Conservation (phyloP, 2,329 filamentous ascomycete species). For the Talaromyces sp. region DNA sequence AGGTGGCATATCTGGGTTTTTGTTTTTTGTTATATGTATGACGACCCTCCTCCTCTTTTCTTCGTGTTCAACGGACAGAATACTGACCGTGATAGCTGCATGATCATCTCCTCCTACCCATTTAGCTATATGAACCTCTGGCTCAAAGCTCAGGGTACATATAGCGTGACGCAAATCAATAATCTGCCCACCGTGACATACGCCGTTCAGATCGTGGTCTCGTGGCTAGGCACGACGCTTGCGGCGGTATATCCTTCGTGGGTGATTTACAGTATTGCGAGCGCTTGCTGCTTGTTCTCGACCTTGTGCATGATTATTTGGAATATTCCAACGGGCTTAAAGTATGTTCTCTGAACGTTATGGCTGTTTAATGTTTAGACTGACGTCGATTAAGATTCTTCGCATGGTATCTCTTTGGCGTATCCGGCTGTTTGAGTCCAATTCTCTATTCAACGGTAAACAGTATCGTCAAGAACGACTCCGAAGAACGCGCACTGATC, state of each 20-base stretch:
- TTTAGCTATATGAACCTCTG: constrained; percentile 50
- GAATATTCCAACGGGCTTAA: constrained; percentile 49
- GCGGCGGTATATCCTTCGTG: constrained; percentile 51
- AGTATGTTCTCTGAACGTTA: constrained; percentile 29
- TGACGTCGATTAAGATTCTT: constrained; percentile 31
- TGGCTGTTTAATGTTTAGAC: background rate
- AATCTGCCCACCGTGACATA: constrained; percentile 49
- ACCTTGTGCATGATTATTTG: constrained; percentile 48
- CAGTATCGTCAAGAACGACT: constrained; percentile 34
- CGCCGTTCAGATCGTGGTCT: constrained; percentile 48
- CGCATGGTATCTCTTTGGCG: constrained; percentile 44
- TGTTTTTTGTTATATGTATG: constrained; percentile 49
- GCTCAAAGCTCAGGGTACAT: constrained; percentile 48
- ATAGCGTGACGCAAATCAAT: constrained; percentile 49
- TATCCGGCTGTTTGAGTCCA: constrained; percentile 39
- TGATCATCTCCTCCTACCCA: constrained; percentile 48
- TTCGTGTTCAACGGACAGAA: background rate
- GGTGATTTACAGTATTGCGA: constrained; percentile 46
- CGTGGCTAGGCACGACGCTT: constrained; percentile 50
- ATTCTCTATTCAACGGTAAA: constrained; percentile 47
- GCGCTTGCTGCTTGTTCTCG: constrained; percentile 42
- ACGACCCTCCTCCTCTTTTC: constrained; percentile 22
- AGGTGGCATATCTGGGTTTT: constrained; percentile 54
- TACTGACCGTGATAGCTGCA: constrained; percentile 31
- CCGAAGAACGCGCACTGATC: background rate